phyloP scores from a whole-genome alignment of 176 grass and related monocot genomes.

The Elymus sibiricus region DNA sequence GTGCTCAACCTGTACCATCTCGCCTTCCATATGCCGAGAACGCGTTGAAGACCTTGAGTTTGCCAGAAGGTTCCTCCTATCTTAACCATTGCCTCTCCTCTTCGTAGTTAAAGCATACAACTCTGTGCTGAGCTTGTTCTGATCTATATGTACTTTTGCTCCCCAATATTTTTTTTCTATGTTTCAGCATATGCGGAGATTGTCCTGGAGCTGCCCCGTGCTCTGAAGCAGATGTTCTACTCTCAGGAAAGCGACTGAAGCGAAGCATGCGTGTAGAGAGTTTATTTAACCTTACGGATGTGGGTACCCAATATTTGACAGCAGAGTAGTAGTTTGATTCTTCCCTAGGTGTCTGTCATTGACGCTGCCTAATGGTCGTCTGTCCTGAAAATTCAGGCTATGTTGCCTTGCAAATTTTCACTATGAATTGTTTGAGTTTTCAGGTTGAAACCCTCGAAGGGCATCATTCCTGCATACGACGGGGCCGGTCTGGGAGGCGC shows the following conservation, averaged over 20 bases:
- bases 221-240: slow-evolving; percentile 64
- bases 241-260: slow-evolving; percentile 50
- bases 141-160: neutral
- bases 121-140: slow-evolving; percentile 13
- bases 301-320: slow-evolving; percentile 2
- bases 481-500: too few species aligned
- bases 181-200: slow-evolving; percentile 88
- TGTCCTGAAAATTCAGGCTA: neutral
- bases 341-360: neutral
- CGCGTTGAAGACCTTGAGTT: slow-evolving; percentile 70
- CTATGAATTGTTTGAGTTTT: too few species aligned
- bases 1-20: slow-evolving; percentile 49
- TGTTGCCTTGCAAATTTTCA: too few species aligned
- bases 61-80: slow-evolving; percentile 66
- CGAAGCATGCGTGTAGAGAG: neutral
- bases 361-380: neutral
- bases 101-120: neutral
- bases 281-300: slow-evolving; percentile 1
- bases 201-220: slow-evolving; percentile 67
- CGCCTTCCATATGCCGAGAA: slow-evolving; percentile 77
- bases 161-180: neutral
- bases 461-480: too few species aligned
- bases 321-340: neutral
- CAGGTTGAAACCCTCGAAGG: too few species aligned
- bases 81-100: neutral